A percentile compares a stretch with the other conserved stretches of the same genome.
Evolutionary conservation across 1,284 basidiomycete genomes (phyloP).

Genomic region (Chalciporus piperatoides): DNA sequence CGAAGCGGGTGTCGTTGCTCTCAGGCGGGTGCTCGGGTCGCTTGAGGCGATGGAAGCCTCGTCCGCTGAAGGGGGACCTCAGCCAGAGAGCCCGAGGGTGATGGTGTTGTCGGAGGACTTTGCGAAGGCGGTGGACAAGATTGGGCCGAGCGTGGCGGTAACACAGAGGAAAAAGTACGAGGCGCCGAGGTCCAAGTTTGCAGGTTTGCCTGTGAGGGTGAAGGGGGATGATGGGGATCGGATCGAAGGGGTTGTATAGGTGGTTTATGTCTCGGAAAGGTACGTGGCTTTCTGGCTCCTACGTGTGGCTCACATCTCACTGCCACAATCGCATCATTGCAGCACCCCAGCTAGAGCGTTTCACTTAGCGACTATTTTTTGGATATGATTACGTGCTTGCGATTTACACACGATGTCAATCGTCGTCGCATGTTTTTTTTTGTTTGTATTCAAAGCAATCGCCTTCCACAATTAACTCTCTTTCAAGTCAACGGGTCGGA

Average conservation of each 20-base stretch:
- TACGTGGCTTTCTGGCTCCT: not conserved
- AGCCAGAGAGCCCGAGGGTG: constrained; percentile 27
- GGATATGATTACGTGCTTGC: too few relatives aligned
- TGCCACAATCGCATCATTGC: too few relatives aligned
- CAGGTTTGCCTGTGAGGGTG: constrained; percentile 57
- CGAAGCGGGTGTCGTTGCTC: constrained; percentile 88
- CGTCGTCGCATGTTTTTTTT: too few relatives aligned
- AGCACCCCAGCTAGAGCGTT: too few relatives aligned
- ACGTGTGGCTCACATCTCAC: too few relatives aligned
- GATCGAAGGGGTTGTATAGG: constrained; percentile 11
- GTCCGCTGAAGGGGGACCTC: constrained; percentile 18
- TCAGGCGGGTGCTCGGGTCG: constrained; percentile 67
- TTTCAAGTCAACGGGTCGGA: too few relatives aligned
- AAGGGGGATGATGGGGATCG: constrained; percentile 17
- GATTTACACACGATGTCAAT: too few relatives aligned
- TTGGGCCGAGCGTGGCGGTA: constrained; percentile 81
- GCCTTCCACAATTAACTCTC: too few relatives aligned
- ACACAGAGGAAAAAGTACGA: constrained; percentile 84
- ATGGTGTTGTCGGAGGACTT: constrained; percentile 70
- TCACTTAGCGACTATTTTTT: too few relatives aligned
- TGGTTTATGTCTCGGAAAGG: not conserved
- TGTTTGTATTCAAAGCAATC: too few relatives aligned
- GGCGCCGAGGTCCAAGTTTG: constrained; percentile 73
- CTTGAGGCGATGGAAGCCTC: constrained; percentile 45
- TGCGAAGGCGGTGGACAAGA: constrained; percentile 70